Evolutionary conservation across 768 basidiomycete genomes (phyloP).

Genomic region (Serendipita vermifera): DNA sequence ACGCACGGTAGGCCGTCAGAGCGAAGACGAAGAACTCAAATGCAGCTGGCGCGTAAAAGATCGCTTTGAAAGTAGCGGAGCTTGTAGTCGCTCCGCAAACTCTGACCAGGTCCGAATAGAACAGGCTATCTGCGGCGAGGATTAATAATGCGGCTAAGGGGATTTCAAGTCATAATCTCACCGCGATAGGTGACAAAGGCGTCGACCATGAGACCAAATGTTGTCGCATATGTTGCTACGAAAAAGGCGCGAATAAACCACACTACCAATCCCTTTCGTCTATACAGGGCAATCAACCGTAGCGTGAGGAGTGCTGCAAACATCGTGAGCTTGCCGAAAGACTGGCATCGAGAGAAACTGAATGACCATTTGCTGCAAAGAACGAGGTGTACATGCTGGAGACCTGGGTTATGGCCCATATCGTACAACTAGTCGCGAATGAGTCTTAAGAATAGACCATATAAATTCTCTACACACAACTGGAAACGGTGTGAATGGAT

Average conservation of each 20-base stretch:
- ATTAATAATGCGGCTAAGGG: neutral
- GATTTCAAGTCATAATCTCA: neutral
- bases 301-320: slow-evolving; percentile 4
- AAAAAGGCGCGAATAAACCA: slow-evolving; percentile 4
- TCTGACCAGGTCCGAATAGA: neutral
- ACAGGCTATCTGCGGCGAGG: neutral
- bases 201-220: neutral
- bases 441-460: neutral
- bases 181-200: neutral
- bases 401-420: neutral
- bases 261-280: neutral
- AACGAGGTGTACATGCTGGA: neutral
- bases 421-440: neutral
- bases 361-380: neutral
- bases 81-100: neutral
- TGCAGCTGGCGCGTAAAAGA: neutral
- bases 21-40: slow-evolving; percentile 1
- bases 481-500: neutral
- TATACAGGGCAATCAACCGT: neutral
- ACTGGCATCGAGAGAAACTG: too few relatives aligned
- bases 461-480: neutral
- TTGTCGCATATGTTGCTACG: neutral
- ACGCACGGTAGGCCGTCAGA: slow-evolving; percentile 1
- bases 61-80: neutral
- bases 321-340: too few relatives aligned